These are phyloP conservation scores for Eucalyptus dawsonii DNA, from an alignment of 345 rosid species.

Conservation along the genomic window DNA sequence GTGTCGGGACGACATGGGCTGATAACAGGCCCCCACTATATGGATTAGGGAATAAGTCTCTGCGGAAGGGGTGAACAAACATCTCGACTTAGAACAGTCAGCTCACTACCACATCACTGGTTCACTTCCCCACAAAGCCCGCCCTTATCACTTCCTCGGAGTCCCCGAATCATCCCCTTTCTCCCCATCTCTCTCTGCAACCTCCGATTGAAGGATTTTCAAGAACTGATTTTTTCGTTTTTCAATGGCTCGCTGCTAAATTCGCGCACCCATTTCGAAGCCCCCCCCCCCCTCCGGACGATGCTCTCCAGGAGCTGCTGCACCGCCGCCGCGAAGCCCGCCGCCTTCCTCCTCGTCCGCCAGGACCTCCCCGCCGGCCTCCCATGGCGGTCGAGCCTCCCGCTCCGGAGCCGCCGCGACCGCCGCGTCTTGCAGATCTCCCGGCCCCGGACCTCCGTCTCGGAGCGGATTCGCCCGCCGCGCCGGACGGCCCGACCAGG, in stretches of 20 bases:
- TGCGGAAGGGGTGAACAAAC: neutral
- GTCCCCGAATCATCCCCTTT: neutral
- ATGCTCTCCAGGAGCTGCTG: neutral
- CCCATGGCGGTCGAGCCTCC: neutral
- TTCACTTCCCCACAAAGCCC: neutral
- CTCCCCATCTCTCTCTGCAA: neutral
- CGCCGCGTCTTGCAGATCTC: neutral
- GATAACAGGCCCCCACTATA: no score
- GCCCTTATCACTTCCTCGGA: neutral
- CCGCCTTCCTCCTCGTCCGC: neutral
- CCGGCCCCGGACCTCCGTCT: neutral
- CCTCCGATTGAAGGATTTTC: neutral
- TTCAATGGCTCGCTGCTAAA: neutral
- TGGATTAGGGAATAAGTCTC: no score
- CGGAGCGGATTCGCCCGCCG: neutral
- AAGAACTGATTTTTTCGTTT: neutral
- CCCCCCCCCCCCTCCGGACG: neutral
- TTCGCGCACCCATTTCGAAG: neutral
- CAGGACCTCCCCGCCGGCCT: neutral
- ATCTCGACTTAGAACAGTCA: neutral
- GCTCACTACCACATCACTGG: neutral
- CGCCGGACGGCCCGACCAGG: neutral
- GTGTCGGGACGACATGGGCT: no score
- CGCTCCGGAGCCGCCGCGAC: neutral
- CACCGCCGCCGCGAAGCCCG: neutral